These are phyloP conservation scores for Aspergillus sclerotialis DNA, from an alignment of 2,329 filamentous ascomycete genomes.

Conservation along the genomic window DNA sequence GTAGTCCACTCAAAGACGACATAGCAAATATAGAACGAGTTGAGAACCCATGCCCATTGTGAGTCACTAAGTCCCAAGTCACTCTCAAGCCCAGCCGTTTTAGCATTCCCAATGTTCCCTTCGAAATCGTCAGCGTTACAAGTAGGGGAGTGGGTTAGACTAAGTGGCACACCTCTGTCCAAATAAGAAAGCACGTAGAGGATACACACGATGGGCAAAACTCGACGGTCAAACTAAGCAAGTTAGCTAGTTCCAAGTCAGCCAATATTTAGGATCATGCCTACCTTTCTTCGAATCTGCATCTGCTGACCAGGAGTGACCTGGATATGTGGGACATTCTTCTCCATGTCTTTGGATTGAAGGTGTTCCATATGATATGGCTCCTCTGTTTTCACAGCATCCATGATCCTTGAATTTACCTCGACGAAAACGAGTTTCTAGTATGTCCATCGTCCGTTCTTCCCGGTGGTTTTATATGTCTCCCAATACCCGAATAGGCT, in stretches of 20 bases:
- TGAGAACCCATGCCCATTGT: conserved; percentile 19
- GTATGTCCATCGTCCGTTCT: not conserved
- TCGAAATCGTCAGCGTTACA: not conserved
- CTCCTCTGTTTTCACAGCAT: not conserved
- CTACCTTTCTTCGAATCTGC: conserved; percentile 10
- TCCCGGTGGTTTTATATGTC: not conserved
- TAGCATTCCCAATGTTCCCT: conserved; percentile 20
- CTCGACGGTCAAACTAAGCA: conserved; percentile 13
- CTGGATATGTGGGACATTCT: not conserved
- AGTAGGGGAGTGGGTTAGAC: not conserved
- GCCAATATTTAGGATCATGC: not conserved
- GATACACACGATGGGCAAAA: conserved; percentile 17
- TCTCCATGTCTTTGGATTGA: not conserved
- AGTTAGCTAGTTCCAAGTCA: not conserved
- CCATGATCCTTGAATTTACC: not conserved
- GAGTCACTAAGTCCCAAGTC: conserved; percentile 12
- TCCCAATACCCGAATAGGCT: not conserved
- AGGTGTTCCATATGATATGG: conserved; percentile 4
- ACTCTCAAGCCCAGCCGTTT: conserved; percentile 14
- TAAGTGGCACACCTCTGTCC: conserved; percentile 11
- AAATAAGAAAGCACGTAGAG: conserved; percentile 18
- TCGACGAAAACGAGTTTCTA: not conserved
- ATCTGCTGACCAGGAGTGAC: conserved; percentile 7
- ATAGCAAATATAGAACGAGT: conserved; percentile 19
- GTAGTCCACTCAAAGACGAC: conserved; percentile 20